These are phyloP conservation scores for Neofusicoccum umdonicola DNA, from an alignment of 2,329 filamentous ascomycete genomes.

Conservation along the genomic window DNA sequence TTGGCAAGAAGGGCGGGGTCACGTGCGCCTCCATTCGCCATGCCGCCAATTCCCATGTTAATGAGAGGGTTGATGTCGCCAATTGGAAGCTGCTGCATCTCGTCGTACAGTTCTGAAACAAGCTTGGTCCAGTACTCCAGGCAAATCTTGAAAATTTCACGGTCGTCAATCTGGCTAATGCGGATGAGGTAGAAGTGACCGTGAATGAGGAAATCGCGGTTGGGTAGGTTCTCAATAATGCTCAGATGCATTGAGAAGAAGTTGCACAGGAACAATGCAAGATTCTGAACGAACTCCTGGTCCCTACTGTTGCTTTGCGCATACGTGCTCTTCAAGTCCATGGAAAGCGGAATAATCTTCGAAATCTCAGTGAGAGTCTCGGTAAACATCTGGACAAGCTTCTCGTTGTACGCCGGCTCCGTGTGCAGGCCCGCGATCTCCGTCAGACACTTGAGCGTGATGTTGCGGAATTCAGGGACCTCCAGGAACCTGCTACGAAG, in stretches of 20 bases:
- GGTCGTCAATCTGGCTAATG: conserved; percentile 97
- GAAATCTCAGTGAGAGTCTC: conserved; percentile 91
- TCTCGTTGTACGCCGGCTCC: conserved; percentile 84
- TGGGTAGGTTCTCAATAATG: conserved; percentile 92
- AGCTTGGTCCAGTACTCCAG: conserved; percentile 99
- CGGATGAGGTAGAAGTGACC: conserved; percentile 97
- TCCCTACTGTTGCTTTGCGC: conserved; percentile 87
- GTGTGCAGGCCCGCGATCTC: conserved; percentile 95
- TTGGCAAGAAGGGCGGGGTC: conserved; percentile 82
- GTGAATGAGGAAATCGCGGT: conserved; percentile 90
- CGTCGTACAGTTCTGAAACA: conserved; percentile 95
- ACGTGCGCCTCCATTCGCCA: conserved; percentile 77
- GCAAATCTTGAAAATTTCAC: conserved; percentile 99
- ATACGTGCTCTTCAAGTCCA: conserved; percentile 90
- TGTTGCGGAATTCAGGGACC: conserved; percentile 91
- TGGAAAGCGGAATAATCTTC: conserved; percentile 83
- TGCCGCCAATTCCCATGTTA: conserved; percentile 65
- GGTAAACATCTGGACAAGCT: conserved; percentile 97
- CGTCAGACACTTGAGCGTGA: conserved; percentile 93
- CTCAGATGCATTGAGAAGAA: conserved; percentile 91
- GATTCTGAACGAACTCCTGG: conserved; percentile 96
- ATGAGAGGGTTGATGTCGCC: conserved; percentile 89
- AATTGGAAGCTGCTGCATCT: conserved; percentile 95
- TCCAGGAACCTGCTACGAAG: conserved; percentile 89
- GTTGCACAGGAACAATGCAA: conserved; percentile 93